These are phyloP conservation scores for Penium margaritaceum DNA, from an alignment of 139 green algal species.

Conservation along the genomic window DNA sequence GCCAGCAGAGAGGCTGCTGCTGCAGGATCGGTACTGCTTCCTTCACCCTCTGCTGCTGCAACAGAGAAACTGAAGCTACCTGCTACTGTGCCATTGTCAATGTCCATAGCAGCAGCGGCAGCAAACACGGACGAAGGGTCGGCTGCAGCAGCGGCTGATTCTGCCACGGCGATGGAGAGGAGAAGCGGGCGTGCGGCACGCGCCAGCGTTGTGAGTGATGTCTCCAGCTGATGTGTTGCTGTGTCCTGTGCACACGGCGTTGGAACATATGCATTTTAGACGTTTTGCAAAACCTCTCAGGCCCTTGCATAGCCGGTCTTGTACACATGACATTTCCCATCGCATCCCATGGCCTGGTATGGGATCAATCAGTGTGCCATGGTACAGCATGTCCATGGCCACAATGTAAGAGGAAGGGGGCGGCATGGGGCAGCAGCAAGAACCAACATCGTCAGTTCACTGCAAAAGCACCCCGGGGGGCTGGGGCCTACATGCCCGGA, in stretches of 20 bases:
- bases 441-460: too few relatives aligned
- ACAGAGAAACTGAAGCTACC: too few relatives aligned
- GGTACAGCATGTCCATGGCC: too few relatives aligned
- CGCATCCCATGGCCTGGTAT: not conserved
- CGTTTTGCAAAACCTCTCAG: not conserved
- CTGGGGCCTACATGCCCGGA: too few relatives aligned
- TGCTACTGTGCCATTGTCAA: not conserved
- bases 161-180: not conserved
- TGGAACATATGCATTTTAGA: not conserved
- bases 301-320: not conserved
- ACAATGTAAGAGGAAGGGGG: too few relatives aligned
- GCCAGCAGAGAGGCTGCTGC: not conserved
- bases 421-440: too few relatives aligned
- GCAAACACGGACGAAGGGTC: not conserved
- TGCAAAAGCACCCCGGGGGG: too few relatives aligned
- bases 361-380: too few relatives aligned
- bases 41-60: not conserved
- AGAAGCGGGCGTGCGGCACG: not conserved
- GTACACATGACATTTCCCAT: not conserved
- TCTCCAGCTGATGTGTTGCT: conserved; percentile 63
- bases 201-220: conserved; percentile 57
- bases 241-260: conserved; percentile 51
- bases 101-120: too few relatives aligned
- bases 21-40: not conserved
- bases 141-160: not conserved